Percentiles rank a stretch among this genome's conserved stretches.
phyloP scores from a whole-genome alignment of 2,329 filamentous ascomycete species.

The Chrysosphaeria jannelii region DNA sequence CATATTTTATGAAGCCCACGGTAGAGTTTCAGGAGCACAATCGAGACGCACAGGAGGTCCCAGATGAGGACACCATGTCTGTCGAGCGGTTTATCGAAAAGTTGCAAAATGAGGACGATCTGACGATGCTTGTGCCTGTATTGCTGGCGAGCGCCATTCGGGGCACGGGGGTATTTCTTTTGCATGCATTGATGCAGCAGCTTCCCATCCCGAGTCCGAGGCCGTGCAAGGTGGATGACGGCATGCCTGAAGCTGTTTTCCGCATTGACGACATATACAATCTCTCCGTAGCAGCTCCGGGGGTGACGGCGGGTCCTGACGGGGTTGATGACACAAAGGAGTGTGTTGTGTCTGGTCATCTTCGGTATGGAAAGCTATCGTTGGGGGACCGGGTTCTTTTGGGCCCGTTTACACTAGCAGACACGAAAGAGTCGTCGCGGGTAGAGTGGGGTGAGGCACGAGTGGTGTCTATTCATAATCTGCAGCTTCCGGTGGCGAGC shows the following conservation, averaged over 20 bases:
- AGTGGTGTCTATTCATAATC: constrained; percentile 63
- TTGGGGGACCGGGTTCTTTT: constrained; percentile 52
- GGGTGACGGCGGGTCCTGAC: constrained; percentile 9
- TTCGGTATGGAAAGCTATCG: constrained; percentile 48
- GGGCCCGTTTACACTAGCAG: constrained; percentile 41
- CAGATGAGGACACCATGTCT: too few species aligned
- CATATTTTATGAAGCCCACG: too few species aligned
- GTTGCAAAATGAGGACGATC: constrained; percentile 27
- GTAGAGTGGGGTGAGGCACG: constrained; percentile 55
- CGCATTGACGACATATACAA: constrained; percentile 79
- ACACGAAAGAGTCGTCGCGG: constrained; percentile 20
- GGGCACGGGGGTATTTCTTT: constrained; percentile 47
- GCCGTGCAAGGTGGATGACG: constrained; percentile 23
- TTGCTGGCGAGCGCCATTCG: constrained; percentile 66
- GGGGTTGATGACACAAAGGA: constrained; percentile 17
- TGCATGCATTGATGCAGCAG: constrained; percentile 54
- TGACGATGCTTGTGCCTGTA: constrained; percentile 45
- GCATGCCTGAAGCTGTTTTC: constrained; percentile 34
- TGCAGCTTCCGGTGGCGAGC: constrained; percentile 52
- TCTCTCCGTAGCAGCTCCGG: constrained; percentile 25
- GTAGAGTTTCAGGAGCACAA: too few species aligned
- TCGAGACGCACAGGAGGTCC: too few species aligned
- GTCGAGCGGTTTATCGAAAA: constrained; percentile 23
- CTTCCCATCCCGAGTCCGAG: constrained; percentile 36
- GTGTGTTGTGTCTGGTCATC: constrained; percentile 56